These are phyloP conservation scores for Lachancea waltii DNA, from an alignment of 805 yeast genomes.

Conservation along the genomic window DNA sequence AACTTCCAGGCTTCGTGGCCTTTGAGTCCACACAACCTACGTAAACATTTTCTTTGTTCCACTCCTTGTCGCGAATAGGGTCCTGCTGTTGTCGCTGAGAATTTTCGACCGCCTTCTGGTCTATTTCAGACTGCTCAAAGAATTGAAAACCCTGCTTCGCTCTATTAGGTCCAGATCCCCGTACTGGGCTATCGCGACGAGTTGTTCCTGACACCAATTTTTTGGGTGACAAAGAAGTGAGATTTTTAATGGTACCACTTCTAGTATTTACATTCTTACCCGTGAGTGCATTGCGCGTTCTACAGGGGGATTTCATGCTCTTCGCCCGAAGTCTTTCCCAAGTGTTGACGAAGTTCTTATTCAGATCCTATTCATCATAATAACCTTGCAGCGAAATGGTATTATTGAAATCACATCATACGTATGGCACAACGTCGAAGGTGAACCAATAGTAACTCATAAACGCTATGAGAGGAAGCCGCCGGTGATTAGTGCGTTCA, in stretches of 20 bases:
- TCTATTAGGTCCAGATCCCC: neutral
- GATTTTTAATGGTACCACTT: neutral
- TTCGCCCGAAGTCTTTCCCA: no score
- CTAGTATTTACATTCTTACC: slow-evolving; percentile 21
- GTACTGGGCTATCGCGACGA: neutral
- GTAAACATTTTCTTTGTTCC: neutral
- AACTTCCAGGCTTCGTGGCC: no score
- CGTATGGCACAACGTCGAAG: no score
- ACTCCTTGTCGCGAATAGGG: neutral
- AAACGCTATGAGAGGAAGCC: no score
- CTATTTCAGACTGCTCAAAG: slow-evolving; percentile 2
- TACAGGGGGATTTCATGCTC: slow-evolving; percentile 19
- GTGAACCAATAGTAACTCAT: no score
- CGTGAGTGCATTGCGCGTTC: slow-evolving; percentile 20
- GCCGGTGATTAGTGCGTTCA: no score
- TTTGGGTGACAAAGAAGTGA: slow-evolving; percentile 2
- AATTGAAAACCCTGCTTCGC: neutral
- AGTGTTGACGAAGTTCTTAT: no score
- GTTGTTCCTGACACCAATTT: neutral
- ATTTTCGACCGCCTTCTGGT: neutral
- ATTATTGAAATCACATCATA: no score
- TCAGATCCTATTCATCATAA: no score
- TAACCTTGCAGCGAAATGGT: no score
- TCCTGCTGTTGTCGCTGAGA: neutral
- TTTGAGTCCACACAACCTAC: no score